These are phyloP conservation scores for Coccomyxa sp. DNA, from an alignment of 139 green algal genomes.

Conservation along the genomic window DNA sequence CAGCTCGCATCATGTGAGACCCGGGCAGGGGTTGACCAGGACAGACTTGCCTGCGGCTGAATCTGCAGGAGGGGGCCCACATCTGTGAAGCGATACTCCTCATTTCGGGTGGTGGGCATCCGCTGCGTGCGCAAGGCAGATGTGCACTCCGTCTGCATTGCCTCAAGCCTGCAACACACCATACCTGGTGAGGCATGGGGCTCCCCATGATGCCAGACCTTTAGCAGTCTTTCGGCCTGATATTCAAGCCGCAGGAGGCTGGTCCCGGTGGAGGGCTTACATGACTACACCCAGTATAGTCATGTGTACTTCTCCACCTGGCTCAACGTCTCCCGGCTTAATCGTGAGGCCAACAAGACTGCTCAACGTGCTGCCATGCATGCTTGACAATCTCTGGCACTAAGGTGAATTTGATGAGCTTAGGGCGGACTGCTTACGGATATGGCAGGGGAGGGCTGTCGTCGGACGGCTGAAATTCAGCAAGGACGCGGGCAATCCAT, in stretches of 20 bases:
- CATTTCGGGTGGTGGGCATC: conserved; percentile 75
- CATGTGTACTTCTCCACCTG: too few relatives aligned
- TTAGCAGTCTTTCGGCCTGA: not conserved
- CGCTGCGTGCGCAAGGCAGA: conserved; percentile 44
- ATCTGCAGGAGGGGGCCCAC: conserved; percentile 45
- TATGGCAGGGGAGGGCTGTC: too few relatives aligned
- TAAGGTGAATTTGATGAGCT: too few relatives aligned
- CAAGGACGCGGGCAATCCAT: too few relatives aligned
- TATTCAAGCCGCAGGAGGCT: not conserved
- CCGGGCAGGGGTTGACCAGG: too few relatives aligned
- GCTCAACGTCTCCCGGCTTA: too few relatives aligned
- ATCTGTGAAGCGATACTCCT: conserved; percentile 88
- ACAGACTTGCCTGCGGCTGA: conserved; percentile 18
- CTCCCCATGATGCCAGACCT: not conserved
- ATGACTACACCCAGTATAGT: not conserved
- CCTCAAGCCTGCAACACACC: conserved; percentile 24
- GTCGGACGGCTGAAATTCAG: too few relatives aligned
- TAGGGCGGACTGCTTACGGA: too few relatives aligned
- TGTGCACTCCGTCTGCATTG: conserved; percentile 28
- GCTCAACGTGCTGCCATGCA: too few relatives aligned
- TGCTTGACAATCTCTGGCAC: too few relatives aligned
- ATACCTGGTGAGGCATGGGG: conserved; percentile 14
- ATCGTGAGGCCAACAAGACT: too few relatives aligned
- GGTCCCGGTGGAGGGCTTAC: not conserved
- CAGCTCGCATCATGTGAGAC: too few relatives aligned